Conservation (phyloP, 805 yeast species). For the Candida saitoana region DNA sequence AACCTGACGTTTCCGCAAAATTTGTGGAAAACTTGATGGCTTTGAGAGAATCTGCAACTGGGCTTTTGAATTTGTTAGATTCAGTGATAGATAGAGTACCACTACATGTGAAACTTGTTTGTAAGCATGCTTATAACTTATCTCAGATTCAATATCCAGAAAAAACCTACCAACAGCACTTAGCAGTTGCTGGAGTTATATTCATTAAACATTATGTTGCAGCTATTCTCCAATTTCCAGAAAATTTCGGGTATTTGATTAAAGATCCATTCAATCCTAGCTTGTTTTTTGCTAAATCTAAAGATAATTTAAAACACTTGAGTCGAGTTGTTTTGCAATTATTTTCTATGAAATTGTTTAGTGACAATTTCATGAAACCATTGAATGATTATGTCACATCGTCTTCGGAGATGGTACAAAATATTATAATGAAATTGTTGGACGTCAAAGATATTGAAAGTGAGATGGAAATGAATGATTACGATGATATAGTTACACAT, state of each 20-base stretch:
- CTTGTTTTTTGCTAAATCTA: constrained; percentile 16
- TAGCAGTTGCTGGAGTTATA: constrained; percentile 66
- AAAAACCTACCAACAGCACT: constrained; percentile 53
- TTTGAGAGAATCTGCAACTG: constrained; percentile 67
- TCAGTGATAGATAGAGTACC: constrained; percentile 36
- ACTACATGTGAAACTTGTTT: constrained; percentile 30
- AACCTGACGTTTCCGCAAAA: constrained; percentile 61
- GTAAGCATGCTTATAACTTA: constrained; percentile 30
- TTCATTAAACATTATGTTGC: constrained; percentile 51
- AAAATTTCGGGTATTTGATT: constrained; percentile 49
- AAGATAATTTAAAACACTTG: constrained; percentile 53
- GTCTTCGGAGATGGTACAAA: constrained; percentile 44
- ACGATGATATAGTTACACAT: constrained; percentile 59
- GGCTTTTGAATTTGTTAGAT: constrained; percentile 52
- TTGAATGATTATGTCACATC: constrained; percentile 65
- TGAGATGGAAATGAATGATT: constrained; percentile 57
- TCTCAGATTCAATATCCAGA: constrained; percentile 52
- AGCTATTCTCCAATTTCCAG: constrained; percentile 47
- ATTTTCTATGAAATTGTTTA: constrained; percentile 65
- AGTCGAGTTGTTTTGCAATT: constrained; percentile 61
- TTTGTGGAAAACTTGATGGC: constrained; percentile 73
- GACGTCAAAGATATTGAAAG: constrained; percentile 55
- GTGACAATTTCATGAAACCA: constrained; percentile 71
- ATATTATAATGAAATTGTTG: constrained; percentile 45
- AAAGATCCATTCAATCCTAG: constrained; percentile 24